These are phyloP conservation scores for Yamadazyma triangularis DNA, from an alignment of 1,139 yeast genomes.

Conservation along the genomic window DNA sequence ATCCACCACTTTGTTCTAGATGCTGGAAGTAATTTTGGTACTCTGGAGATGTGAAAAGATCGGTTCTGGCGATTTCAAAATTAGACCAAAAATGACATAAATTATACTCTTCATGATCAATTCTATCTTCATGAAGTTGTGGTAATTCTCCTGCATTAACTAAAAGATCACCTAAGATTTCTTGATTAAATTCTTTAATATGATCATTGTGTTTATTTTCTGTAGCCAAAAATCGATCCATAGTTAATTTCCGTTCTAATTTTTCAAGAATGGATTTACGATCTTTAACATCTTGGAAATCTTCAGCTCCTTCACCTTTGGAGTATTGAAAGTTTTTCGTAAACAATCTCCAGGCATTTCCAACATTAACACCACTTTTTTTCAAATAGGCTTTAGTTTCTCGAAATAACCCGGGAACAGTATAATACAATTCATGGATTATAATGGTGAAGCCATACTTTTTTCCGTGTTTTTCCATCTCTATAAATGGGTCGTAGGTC, in stretches of 20 bases:
- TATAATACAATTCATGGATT: constrained; percentile 68
- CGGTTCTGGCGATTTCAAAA: constrained; percentile 83
- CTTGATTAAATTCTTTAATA: constrained; percentile 20
- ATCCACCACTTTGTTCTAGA: constrained; percentile 72
- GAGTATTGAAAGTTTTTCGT: constrained; percentile 26
- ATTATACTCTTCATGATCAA: constrained; percentile 67
- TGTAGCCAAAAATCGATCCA: constrained; percentile 19
- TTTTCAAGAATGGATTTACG: constrained; percentile 19
- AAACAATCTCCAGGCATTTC: constrained; percentile 58
- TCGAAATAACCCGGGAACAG: constrained; percentile 76
- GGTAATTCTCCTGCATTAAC: constrained; percentile 26
- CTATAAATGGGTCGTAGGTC: constrained; percentile 84
- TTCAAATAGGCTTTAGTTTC: constrained; percentile 62
- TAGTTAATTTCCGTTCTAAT: constrained; percentile 24
- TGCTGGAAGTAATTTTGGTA: constrained; percentile 64
- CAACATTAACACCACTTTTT: constrained; percentile 38
- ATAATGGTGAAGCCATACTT: constrained; percentile 81
- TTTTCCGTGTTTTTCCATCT: constrained; percentile 67
- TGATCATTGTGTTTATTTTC: constrained; percentile 15
- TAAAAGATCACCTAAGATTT: constrained; percentile 21
- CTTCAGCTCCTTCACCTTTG: constrained; percentile 16
- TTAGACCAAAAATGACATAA: constrained; percentile 92
- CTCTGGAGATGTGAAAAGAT: constrained; percentile 58
- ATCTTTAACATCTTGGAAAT: constrained; percentile 17
- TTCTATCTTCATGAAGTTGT: constrained; percentile 42